phyloP scores from a whole-genome alignment of 1,284 basidiomycete genomes.

The Ganoderma leucocontextum region DNA sequence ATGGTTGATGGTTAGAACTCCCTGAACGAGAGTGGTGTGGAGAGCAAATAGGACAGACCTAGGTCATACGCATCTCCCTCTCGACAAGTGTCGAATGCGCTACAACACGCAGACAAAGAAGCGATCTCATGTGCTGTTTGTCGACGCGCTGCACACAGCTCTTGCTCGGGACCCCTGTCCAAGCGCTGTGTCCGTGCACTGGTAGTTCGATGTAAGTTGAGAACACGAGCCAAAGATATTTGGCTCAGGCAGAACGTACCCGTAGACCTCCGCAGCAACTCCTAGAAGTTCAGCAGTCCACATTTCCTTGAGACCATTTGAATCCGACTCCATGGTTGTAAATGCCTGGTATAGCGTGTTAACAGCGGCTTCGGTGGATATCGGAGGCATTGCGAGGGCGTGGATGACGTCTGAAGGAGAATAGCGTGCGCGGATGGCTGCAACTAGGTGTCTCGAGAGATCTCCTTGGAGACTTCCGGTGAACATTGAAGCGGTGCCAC shows the following conservation, averaged over 20 bases:
- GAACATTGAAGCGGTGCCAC: conserved; percentile 17
- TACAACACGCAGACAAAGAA: conserved; percentile 63
- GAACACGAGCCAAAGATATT: not conserved
- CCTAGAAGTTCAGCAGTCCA: conserved; percentile 60
- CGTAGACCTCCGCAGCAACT: conserved; percentile 63
- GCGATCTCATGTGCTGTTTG: conserved; percentile 68
- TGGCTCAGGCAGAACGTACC: conserved; percentile 44
- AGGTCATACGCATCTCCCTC: conserved; percentile 71
- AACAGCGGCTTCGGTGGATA: conserved; percentile 48
- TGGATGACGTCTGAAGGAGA: conserved; percentile 65
- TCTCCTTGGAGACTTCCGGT: conserved; percentile 26
- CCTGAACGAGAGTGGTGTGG: not conserved
- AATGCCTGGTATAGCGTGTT: conserved; percentile 55
- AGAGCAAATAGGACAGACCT: conserved; percentile 44
- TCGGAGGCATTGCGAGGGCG: conserved; percentile 51
- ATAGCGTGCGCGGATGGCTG: conserved; percentile 54
- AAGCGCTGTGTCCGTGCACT: conserved; percentile 48
- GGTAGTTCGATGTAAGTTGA: conserved; percentile 16
- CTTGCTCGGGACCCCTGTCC: conserved; percentile 46
- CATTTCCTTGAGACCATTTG: conserved; percentile 34
- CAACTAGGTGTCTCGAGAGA: conserved; percentile 44
- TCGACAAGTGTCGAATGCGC: conserved; percentile 71
- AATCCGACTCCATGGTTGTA: conserved; percentile 48
- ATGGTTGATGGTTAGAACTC: conserved; percentile 1
- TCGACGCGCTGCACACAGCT: conserved; percentile 56